phyloP scores from a whole-genome alignment of 805 yeast genomes.

The Candida jianshihensis region DNA sequence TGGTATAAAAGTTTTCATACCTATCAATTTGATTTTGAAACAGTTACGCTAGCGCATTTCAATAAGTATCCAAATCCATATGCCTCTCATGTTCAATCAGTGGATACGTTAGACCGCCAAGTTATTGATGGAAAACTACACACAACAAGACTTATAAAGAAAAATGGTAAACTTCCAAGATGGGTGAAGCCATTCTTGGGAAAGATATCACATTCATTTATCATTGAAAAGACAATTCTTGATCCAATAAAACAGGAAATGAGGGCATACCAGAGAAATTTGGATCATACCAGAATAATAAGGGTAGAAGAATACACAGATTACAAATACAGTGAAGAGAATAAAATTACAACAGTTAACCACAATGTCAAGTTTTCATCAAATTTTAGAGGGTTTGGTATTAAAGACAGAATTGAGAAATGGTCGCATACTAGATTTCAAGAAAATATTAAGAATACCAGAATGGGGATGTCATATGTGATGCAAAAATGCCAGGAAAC shows the following conservation, averaged over 20 bases:
- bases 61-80: slow-evolving; percentile 71
- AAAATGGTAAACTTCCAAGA: slow-evolving; percentile 72
- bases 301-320: slow-evolving; percentile 71
- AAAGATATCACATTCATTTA: slow-evolving; percentile 64
- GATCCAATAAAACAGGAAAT: slow-evolving; percentile 52
- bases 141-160: slow-evolving; percentile 68
- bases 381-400: slow-evolving; percentile 53
- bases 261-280: slow-evolving; percentile 68
- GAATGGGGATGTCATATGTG: slow-evolving; percentile 70
- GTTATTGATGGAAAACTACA: slow-evolving; percentile 64
- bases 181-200: slow-evolving; percentile 77
- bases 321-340: slow-evolving; percentile 35
- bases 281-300: slow-evolving; percentile 76
- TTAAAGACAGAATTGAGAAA: slow-evolving; percentile 68
- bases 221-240: slow-evolving; percentile 70
- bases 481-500: slow-evolving; percentile 51
- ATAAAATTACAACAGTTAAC: slow-evolving; percentile 37
- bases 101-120: slow-evolving; percentile 62
- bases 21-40: slow-evolving; percentile 59
- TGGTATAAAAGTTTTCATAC: slow-evolving; percentile 48
- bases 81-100: slow-evolving; percentile 76
- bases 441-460: slow-evolving; percentile 57
- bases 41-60: slow-evolving; percentile 72
- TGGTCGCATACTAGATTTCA: slow-evolving; percentile 73
- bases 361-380: slow-evolving; percentile 65